Evolutionary conservation across 2,329 filamentous ascomycete genomes (phyloP).

Genomic region (Penicillium sp.): DNA sequence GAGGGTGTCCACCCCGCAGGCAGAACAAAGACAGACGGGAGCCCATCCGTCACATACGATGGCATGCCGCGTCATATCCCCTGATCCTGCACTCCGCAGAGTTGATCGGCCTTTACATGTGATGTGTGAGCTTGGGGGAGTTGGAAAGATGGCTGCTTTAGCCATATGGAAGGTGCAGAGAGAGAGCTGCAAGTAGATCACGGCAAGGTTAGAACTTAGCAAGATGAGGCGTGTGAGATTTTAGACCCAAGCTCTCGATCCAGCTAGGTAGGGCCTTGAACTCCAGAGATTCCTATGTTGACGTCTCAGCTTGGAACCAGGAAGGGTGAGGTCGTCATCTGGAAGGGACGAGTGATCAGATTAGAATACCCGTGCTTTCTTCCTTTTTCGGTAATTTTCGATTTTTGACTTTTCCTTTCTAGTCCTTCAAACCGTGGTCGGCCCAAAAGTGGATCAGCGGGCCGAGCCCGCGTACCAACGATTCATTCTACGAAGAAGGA

Average conservation of each 20-base stretch:
- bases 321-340: slow-evolving; percentile 17
- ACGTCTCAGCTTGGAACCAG: neutral
- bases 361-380: slow-evolving; percentile 20
- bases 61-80: slow-evolving; percentile 5
- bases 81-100: slow-evolving; percentile 10
- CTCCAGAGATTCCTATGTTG: neutral
- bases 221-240: slow-evolving; percentile 4
- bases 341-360: slow-evolving; percentile 24
- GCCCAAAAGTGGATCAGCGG: slow-evolving; percentile 22
- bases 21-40: neutral
- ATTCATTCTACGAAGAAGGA: slow-evolving; percentile 4
- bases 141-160: slow-evolving; percentile 5
- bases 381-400: neutral
- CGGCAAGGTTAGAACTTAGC: neutral
- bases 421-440: slow-evolving; percentile 3
- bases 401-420: neutral
- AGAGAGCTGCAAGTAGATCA: slow-evolving; percentile 9
- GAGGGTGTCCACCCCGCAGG: neutral
- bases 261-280: neutral
- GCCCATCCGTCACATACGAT: slow-evolving; percentile 2
- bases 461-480: slow-evolving; percentile 21
- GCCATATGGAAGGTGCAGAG: slow-evolving; percentile 9
- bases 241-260: slow-evolving; percentile 1
- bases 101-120: slow-evolving; percentile 6
- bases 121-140: slow-evolving; percentile 1